phyloP scores from a whole-genome alignment of 192 early-diverging fungal species.

The Lobosporangium transversale region DNA sequence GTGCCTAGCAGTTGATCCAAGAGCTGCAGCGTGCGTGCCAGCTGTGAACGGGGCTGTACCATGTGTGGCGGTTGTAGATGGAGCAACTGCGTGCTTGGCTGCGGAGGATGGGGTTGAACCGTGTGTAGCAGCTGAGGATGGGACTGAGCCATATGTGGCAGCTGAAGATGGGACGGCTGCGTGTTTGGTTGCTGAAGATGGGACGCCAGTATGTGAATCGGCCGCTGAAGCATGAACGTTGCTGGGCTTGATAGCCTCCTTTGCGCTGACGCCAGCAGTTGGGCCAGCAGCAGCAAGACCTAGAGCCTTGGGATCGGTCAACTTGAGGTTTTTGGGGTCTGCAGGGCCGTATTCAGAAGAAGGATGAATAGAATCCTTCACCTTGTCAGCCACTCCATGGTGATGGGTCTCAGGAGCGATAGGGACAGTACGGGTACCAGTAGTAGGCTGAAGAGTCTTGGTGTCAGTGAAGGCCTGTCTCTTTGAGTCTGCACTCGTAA shows the following conservation, averaged over 20 bases:
- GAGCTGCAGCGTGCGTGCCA: too few relatives aligned
- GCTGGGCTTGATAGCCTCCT: background rate
- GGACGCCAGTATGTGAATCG: background rate
- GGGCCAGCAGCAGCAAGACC: background rate
- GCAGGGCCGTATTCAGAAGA: slow-evolving; percentile 7
- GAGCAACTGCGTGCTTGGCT: too few relatives aligned
- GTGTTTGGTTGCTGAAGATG: background rate
- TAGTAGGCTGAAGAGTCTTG: slow-evolving; percentile 7
- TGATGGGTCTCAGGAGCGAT: background rate
- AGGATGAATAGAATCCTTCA: background rate
- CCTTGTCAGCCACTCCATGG: background rate
- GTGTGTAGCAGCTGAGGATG: too few relatives aligned
- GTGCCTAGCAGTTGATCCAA: too few relatives aligned
- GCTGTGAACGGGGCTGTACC: too few relatives aligned
- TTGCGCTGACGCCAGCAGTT: background rate
- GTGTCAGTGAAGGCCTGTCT: slow-evolving; percentile 2
- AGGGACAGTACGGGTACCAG: background rate
- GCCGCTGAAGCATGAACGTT: background rate
- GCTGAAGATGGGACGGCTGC: too few relatives aligned
- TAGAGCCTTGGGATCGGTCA: slow-evolving; percentile 9
- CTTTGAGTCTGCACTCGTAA: slow-evolving; percentile 4
- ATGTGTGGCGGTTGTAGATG: too few relatives aligned
- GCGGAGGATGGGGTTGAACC: too few relatives aligned
- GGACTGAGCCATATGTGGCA: too few relatives aligned
- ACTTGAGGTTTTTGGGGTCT: slow-evolving; percentile 4